Percentiles rank a stretch among this genome's conserved stretches.
Conservation (phyloP, 352 stramenopile genomes). For the Phytophthora fragariaefolia region DNA sequence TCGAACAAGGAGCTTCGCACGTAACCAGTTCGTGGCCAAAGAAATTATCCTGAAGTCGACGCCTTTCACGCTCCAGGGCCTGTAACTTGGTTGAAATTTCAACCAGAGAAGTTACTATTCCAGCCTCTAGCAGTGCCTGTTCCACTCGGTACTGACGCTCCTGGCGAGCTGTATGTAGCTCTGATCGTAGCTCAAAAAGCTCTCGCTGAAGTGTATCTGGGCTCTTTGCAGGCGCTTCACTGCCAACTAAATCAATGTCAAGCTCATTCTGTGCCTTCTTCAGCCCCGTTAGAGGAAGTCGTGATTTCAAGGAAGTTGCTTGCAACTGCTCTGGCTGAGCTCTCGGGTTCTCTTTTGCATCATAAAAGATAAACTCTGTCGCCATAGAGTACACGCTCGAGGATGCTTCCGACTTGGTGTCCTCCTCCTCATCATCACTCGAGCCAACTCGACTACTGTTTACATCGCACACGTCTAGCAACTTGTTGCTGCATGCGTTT, state of each 20-base stretch:
- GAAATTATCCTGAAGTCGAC: constrained; percentile 36
- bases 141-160: constrained; percentile 27
- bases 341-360: constrained; percentile 15
- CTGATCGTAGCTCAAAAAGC: constrained; percentile 39
- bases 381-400: constrained; percentile 50
- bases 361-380: constrained; percentile 56
- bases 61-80: constrained; percentile 41
- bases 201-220: constrained; percentile 30
- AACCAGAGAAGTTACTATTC: constrained; percentile 30
- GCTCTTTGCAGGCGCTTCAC: not conserved
- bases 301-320: constrained; percentile 12
- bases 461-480: not conserved
- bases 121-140: constrained; percentile 25
- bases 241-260: not conserved
- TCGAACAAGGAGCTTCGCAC: constrained; percentile 15
- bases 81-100: constrained; percentile 33
- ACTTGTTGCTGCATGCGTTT: constrained; percentile 18
- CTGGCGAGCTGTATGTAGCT: constrained; percentile 42
- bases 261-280: not conserved
- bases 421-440: constrained; percentile 28
- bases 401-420: constrained; percentile 36
- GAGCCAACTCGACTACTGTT: constrained; percentile 2
- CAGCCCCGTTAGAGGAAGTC: constrained; percentile 14
- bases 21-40: constrained; percentile 48
- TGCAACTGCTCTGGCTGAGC: not conserved